These are phyloP conservation scores for Eucalyptus brandiana DNA, from an alignment of 345 rosid genomes.

Conservation along the genomic window DNA sequence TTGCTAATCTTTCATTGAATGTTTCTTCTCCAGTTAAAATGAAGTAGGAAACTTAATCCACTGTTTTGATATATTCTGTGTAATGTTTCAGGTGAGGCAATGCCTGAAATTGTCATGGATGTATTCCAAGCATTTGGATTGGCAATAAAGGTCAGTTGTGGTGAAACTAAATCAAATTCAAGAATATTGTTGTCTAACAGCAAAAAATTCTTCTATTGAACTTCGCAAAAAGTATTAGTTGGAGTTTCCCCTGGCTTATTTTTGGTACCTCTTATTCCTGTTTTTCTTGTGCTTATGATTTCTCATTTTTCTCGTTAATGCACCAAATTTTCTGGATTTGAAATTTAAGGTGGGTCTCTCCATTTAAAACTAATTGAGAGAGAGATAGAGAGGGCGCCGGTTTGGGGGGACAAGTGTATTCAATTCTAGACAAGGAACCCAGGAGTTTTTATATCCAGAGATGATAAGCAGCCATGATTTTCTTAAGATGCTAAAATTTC, in stretches of 20 bases:
- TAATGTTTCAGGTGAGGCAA: conserved; percentile 32
- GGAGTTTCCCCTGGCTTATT: background rate
- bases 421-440: background rate
- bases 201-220: background rate
- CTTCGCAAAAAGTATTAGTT: background rate
- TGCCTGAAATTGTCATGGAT: conserved; percentile 26
- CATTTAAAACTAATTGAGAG: background rate
- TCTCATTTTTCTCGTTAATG: background rate
- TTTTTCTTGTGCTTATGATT: background rate
- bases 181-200: background rate
- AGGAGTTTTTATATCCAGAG: background rate
- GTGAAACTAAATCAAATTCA: background rate
- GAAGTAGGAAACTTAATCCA: background rate
- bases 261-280: background rate
- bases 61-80: background rate
- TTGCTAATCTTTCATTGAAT: background rate
- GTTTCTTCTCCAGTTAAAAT: background rate
- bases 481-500: background rate
- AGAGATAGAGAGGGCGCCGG: background rate
- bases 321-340: background rate
- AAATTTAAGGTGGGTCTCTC: background rate
- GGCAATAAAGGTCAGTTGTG: conserved; percentile 56
- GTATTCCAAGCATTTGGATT: conserved; percentile 65
- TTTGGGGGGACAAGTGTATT: background rate
- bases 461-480: background rate